These are phyloP conservation scores for Aspergillus ustus DNA, from an alignment of 2,329 filamentous ascomycete genomes.

Conservation along the genomic window DNA sequence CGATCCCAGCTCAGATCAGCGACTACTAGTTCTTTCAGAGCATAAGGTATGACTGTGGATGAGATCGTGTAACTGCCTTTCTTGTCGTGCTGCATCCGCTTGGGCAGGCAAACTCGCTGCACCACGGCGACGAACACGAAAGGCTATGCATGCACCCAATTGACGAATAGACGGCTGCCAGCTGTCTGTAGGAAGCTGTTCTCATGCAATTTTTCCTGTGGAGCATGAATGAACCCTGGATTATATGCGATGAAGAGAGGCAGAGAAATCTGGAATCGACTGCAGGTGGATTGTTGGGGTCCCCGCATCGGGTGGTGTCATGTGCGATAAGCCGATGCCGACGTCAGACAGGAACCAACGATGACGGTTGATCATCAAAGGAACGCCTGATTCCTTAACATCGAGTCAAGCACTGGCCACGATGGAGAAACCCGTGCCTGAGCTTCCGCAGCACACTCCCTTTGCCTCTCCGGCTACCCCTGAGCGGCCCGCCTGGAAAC, in stretches of 20 bases:
- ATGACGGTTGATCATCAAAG: neutral
- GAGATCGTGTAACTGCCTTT: neutral
- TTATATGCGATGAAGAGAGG: neutral
- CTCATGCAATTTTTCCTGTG: neutral
- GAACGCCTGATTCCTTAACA: neutral
- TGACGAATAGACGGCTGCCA: constrained; percentile 1
- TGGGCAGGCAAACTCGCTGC: neutral
- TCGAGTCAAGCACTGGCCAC: neutral
- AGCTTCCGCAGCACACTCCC: constrained; percentile 1
- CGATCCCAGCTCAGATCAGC: neutral
- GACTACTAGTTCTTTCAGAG: neutral
- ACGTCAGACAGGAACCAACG: neutral
- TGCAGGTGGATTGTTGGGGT: neutral
- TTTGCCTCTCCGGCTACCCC: neutral
- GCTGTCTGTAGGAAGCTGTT: neutral
- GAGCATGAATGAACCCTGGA: neutral
- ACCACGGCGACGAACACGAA: neutral
- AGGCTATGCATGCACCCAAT: neutral
- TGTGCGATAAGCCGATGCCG: neutral
- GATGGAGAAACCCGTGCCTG: constrained; percentile 8
- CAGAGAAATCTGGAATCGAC: neutral
- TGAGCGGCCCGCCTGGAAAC: constrained; percentile 8
- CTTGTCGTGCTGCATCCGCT: neutral
- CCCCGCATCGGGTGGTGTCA: neutral
- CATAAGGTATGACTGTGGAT: neutral